Base-by-base conservation (phyloP, 169 alveolate species). In the Eimeria mitis region DNA sequence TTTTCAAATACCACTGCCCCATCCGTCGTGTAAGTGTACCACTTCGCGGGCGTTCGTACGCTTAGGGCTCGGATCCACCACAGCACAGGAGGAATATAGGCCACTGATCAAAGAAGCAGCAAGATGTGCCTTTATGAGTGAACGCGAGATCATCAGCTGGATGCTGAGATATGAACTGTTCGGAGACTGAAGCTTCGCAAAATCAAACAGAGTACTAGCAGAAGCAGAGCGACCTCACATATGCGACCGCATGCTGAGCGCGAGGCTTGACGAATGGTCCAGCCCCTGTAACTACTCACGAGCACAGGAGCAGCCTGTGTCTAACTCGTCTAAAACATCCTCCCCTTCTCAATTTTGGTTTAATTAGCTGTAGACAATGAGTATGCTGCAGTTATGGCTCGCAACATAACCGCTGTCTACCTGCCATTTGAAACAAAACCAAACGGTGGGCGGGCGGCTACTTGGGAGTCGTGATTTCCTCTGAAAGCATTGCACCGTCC, bases 181-280 rank as follows among this genome's bases (percentile, higher is more conserved):
- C 16, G 83, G 4, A 73, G 52, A 42, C 19, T 8, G 13, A 23
- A 73, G 40, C 34, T 40, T 21, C 40, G 52, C n/a, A 73, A 40
- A 23, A n/a, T 14, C 0, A 73, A 21, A 25, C 13, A 7, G 16
- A 21, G 9, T 73, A 37, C 34, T 40, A 7, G 40, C 83, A 14
- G 16, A 40, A 2, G n/a, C 14, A 11, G 23, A 40, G 42, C 31
- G 54, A 40, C 9, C 40, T 0, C 83, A 40, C 83, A n/a, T 2
- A 40, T 34, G 3, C 14, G 83, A 19, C 25, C 21, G 83, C 83
- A 73, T 73, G 83, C 83, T 34, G 25, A 73, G 16, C 83, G 25
- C 7, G 13, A 73, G 83, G 56, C 83, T 21, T 73, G 83, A 42
- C n/a, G 83, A 73, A 23, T 73, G 83, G 83, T 73, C 83, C 83